phyloP scores from a whole-genome alignment of 192 early-diverging fungal genomes.

The Umbelopsis ramanniana region DNA sequence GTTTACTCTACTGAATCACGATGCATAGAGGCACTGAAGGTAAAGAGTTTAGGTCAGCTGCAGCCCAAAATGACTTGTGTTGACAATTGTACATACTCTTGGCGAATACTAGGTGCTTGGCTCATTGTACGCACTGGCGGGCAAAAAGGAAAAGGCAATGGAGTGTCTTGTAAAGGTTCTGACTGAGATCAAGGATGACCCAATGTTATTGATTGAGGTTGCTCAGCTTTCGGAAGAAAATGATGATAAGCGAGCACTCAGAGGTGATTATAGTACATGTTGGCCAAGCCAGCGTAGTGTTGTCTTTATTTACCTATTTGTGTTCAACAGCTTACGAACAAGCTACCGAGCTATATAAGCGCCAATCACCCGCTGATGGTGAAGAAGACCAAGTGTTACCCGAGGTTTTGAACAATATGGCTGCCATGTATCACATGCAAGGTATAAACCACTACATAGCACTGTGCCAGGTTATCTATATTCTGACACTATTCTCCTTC shows the following conservation, averaged over 20 bases:
- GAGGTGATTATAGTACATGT: conserved; percentile 22
- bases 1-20: conserved; percentile 61
- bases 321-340: conserved; percentile 32
- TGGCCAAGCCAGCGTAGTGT: not conserved
- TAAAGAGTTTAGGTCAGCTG: conserved; percentile 23
- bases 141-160: conserved; percentile 67
- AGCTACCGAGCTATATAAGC: conserved; percentile 28
- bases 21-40: conserved; percentile 68
- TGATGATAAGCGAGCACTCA: conserved; percentile 25
- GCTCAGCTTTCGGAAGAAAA: conserved; percentile 68
- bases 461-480: no score
- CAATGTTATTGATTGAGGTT: conserved; percentile 65
- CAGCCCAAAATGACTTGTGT: no score
- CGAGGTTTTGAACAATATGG: conserved; percentile 89
- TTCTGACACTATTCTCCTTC: not conserved
- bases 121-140: conserved; percentile 63
- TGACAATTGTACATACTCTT: no score
- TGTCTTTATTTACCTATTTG: not conserved
- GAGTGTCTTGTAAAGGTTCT: conserved; percentile 68
- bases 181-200: conserved; percentile 55
- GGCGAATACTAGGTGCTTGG: conserved; percentile 47
- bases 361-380: conserved; percentile 20
- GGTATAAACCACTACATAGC: conserved; percentile 23
- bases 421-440: conserved; percentile 71
- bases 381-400: conserved; percentile 38